These are phyloP conservation scores for Hanseniaspora meyeri DNA, from an alignment of 805 yeast genomes.

Conservation along the genomic window DNA sequence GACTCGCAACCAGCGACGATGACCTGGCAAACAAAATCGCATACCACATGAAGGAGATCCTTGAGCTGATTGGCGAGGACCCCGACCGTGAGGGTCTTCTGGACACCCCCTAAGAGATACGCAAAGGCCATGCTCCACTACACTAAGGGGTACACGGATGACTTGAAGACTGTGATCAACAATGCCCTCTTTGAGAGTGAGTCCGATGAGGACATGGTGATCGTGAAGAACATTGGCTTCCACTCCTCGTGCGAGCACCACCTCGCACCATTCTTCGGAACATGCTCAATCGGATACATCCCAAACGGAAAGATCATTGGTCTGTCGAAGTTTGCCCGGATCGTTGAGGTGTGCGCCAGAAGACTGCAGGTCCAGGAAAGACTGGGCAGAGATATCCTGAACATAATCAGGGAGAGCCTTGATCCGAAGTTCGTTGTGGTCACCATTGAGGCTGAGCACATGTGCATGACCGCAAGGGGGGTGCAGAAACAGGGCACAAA, in stretches of 20 bases:
- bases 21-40: conserved; percentile 3
- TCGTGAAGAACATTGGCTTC: conserved; percentile 86
- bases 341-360: conserved; percentile 94
- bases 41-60: conserved; percentile 33
- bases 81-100: conserved; percentile 73
- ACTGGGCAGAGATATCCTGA: conserved; percentile 91
- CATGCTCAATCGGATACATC: conserved; percentile 94
- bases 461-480: conserved; percentile 99
- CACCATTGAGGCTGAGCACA: conserved; percentile 92
- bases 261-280: conserved; percentile 92
- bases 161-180: conserved; percentile 70
- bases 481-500: conserved; percentile 89
- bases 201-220: conserved; percentile 98
- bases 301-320: conserved; percentile 91
- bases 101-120: conserved; percentile 93
- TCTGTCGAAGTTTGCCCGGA: conserved; percentile 78
- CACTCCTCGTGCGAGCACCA: conserved; percentile 95
- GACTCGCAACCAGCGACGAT: background rate
- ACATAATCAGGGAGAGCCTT: conserved; percentile 82
- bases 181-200: conserved; percentile 87
- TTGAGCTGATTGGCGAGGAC: conserved; percentile 85
- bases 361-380: conserved; percentile 97
- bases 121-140: conserved; percentile 93
- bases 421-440: conserved; percentile 97
- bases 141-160: conserved; percentile 94